Evolutionary conservation across 2,329 filamentous ascomycete species (phyloP).

Genomic region (Fusarium tuaranense): DNA sequence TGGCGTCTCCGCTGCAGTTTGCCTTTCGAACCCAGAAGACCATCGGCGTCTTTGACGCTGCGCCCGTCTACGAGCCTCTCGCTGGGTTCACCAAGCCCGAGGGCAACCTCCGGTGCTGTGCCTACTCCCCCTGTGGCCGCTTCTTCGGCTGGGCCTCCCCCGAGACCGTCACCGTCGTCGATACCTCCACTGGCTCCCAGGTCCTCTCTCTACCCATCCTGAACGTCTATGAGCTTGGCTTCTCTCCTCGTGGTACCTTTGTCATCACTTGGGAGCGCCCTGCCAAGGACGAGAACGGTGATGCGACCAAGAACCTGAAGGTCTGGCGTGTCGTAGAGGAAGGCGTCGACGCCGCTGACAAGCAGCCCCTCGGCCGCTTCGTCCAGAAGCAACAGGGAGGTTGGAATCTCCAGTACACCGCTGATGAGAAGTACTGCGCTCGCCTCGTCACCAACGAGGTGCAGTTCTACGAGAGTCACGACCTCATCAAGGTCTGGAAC

Average conservation of each 20-base stretch:
- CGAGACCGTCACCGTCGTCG: constrained; percentile 86
- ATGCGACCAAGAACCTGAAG: constrained; percentile 96
- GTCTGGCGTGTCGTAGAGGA: constrained; percentile 90
- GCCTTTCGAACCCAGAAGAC: constrained; percentile 97
- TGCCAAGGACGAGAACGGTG: constrained; percentile 90
- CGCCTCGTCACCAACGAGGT: constrained; percentile 97
- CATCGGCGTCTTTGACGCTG: constrained; percentile 93
- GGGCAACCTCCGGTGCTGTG: constrained; percentile 93
- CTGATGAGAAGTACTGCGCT: constrained; percentile 93
- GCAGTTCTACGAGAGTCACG: constrained; percentile 92
- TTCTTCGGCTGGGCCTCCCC: constrained; percentile 96
- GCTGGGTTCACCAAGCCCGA: constrained; percentile 88
- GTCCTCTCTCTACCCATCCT: constrained; percentile 80
- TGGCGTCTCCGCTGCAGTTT: constrained; percentile 94
- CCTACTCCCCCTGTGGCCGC: constrained; percentile 94
- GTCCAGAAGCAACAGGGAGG: constrained; percentile 96
- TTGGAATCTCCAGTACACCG: constrained; percentile 97
- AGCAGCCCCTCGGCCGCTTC: constrained; percentile 85
- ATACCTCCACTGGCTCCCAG: constrained; percentile 80
- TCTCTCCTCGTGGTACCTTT: constrained; percentile 92
- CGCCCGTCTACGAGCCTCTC: constrained; percentile 86
- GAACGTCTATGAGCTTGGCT: constrained; percentile 93
- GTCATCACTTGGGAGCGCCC: constrained; percentile 97
- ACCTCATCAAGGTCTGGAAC: constrained; percentile 91
- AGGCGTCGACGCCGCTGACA: constrained; percentile 68